Evolutionary conservation across 306 rosid species (phyloP).

Genomic region (Lathyrus sativus): DNA sequence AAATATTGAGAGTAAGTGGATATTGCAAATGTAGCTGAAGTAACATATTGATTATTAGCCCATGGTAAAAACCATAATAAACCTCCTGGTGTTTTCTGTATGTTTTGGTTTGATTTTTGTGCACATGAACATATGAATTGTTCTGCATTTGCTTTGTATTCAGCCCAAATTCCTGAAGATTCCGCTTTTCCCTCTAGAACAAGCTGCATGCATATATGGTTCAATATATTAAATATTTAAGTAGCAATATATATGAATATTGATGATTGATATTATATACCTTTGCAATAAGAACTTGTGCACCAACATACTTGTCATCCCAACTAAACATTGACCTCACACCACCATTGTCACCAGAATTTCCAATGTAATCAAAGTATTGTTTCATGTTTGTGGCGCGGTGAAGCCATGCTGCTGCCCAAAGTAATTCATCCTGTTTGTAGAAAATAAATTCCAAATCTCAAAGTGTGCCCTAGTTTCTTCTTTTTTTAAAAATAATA

Average conservation of each 20-base stretch:
- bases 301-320: slow-evolving; percentile 66
- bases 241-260: background rate
- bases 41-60: slow-evolving; percentile 58
- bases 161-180: slow-evolving; percentile 41
- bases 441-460: background rate
- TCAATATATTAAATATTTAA: background rate
- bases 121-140: slow-evolving; percentile 55
- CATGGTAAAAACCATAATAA: slow-evolving; percentile 55
- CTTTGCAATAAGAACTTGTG: slow-evolving; percentile 56
- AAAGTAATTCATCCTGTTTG: slow-evolving; percentile 57
- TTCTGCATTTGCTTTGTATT: slow-evolving; percentile 55
- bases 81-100: slow-evolving; percentile 50
- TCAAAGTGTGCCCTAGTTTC: background rate
- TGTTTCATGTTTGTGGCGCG: slow-evolving; percentile 42
- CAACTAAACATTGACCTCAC: slow-evolving; percentile 52
- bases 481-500: too few species aligned
- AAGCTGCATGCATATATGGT: slow-evolving; percentile 40
- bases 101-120: slow-evolving; percentile 47
- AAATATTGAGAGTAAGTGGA: slow-evolving; percentile 51
- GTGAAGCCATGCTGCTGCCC: slow-evolving; percentile 77
- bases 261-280: slow-evolving; percentile 27
- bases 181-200: slow-evolving; percentile 50
- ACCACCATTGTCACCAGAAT: slow-evolving; percentile 42
- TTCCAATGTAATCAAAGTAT: slow-evolving; percentile 45
- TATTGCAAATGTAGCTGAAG: slow-evolving; percentile 52